Evolutionary conservation across 768 basidiomycete species (phyloP), one percentile per base, ranked within the genome.

Genomic region (Suillus plorans): DNA sequence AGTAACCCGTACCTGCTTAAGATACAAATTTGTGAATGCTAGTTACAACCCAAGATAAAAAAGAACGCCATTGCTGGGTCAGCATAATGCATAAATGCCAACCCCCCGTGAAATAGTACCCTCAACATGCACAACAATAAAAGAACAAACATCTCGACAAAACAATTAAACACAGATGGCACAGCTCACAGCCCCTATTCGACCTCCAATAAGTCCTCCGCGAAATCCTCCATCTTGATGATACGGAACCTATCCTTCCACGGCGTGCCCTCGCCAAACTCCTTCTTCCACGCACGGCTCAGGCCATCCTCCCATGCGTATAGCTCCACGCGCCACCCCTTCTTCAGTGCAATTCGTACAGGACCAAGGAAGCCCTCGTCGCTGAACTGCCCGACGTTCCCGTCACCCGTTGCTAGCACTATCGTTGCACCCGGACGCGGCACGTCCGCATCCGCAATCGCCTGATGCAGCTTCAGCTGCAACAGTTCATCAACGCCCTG

Each of bases 401-500:
- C 95, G 75, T 99, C 96, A 5, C 96, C 96, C 0, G 96, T 97
- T 1, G 94, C 96, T 50, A 98, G 85, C 53, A 97, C 90, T 69
- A 97, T 91, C 22, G 92, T 94, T 14, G 88, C 85, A 3, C 86
- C 85, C 13, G 79, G 71, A 0, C 88, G 88, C 2, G 86, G 87
- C 1, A 83, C 81, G 66, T 93, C 90, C 8, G 85, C 82, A 52
- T 85, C 86, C 12, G 90, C 88, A 60, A 98, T 80, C 13, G 90
- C 89, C 73, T 96, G 94, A 68, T 95, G 89, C 37, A 98, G 81
- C 74, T 99, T 97, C 64, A 98, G 82, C 76, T 97, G 95, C 59
- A 99, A 78, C 31, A 97, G 82, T 78, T 99, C 96, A 74, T 99
- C 96, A 3, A 99, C 96, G 13, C 94, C 95, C 77, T 99, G 95